phyloP scores from a whole-genome alignment of 345 rosid species.

The Hibiscus trionum region DNA sequence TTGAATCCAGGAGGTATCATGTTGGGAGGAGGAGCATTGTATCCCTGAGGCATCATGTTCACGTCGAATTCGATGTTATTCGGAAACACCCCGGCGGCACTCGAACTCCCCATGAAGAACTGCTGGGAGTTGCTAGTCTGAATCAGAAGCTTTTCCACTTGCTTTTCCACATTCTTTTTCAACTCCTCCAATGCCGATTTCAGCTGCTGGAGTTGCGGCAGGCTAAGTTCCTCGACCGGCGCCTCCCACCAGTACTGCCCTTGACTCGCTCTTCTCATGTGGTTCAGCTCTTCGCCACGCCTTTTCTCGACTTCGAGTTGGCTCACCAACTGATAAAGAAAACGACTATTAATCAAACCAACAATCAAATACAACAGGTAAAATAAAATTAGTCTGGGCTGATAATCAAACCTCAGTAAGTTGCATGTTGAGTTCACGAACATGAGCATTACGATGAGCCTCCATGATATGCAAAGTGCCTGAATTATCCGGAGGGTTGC shows the following conservation, averaged over 20 bases:
- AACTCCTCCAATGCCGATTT: conserved; percentile 29
- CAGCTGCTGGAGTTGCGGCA: conserved; percentile 29
- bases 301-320: conserved; percentile 38
- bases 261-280: conserved; percentile 17
- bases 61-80: conserved; percentile 9
- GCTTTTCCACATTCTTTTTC: conserved; percentile 25
- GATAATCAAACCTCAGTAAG: conserved; percentile 27
- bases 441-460: conserved; percentile 33
- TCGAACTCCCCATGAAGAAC: conserved; percentile 15
- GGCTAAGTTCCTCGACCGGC: conserved; percentile 24
- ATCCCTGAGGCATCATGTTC: conserved; percentile 8
- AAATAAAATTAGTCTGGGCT: background rate
- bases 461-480: conserved; percentile 33
- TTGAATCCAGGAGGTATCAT: background rate
- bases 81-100: background rate
- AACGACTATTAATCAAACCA: background rate
- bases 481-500: conserved; percentile 15
- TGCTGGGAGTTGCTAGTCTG: conserved; percentile 10
- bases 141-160: conserved; percentile 24
- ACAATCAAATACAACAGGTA: background rate
- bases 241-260: conserved; percentile 41
- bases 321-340: conserved; percentile 14
- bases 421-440: conserved; percentile 43
- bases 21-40: background rate
- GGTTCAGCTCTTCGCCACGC: conserved; percentile 29